Conservation (phyloP, 345 rosid genomes). For the Pugionium dolabratum region DNA sequence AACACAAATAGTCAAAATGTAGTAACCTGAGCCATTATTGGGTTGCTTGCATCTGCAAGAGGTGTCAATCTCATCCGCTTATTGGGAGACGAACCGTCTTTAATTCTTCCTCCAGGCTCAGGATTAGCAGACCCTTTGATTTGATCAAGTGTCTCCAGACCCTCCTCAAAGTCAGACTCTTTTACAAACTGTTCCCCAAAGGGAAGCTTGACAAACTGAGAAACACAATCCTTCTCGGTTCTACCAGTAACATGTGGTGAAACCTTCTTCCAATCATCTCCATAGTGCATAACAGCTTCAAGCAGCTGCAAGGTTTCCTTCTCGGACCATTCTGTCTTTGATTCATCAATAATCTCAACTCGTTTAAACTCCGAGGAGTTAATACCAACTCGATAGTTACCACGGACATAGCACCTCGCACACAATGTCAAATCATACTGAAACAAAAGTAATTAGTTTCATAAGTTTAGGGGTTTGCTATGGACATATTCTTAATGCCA, state of each 20-base stretch:
- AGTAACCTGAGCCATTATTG: slow-evolving; percentile 96
- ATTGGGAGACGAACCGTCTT: slow-evolving; percentile 39
- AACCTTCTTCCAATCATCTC: slow-evolving; percentile 94
- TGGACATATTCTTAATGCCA: neutral
- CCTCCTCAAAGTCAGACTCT: slow-evolving; percentile 49
- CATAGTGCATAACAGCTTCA: slow-evolving; percentile 74
- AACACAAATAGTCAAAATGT: neutral
- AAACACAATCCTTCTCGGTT: slow-evolving; percentile 79
- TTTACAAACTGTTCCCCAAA: slow-evolving; percentile 70
- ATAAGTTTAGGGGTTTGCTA: neutral
- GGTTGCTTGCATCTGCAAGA: slow-evolving; percentile 95
- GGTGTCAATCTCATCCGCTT: slow-evolving; percentile 73
- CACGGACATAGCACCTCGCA: slow-evolving; percentile 93
- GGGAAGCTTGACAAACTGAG: slow-evolving; percentile 83
- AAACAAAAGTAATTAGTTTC: slow-evolving; percentile 7
- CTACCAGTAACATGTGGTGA: slow-evolving; percentile 79
- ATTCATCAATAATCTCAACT: slow-evolving; percentile 77
- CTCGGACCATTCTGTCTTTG: slow-evolving; percentile 72
- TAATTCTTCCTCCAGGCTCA: slow-evolving; percentile 46
- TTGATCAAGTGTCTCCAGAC: slow-evolving; percentile 38
- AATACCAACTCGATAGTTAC: slow-evolving; percentile 77
- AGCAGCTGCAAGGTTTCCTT: slow-evolving; percentile 77
- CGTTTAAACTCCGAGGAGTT: slow-evolving; percentile 77
- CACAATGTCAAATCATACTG: slow-evolving; percentile 87
- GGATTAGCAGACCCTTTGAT: slow-evolving; percentile 37